These are phyloP conservation scores for Barbarea vulgaris DNA, from an alignment of 345 rosid species.

Conservation along the genomic window DNA sequence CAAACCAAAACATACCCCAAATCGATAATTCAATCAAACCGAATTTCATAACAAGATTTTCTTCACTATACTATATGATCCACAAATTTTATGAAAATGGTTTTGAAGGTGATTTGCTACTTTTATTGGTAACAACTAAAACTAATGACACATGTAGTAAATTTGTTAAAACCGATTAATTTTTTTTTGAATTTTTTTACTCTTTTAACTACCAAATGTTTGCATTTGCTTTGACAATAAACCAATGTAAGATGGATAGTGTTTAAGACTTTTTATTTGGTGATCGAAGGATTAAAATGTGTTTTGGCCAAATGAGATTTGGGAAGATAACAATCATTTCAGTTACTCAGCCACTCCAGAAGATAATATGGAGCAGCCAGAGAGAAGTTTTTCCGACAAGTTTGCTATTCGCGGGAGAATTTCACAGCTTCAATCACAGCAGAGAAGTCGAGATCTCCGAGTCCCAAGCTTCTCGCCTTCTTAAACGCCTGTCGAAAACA, in stretches of 20 bases:
- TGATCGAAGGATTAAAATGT: slow-evolving; percentile 20
- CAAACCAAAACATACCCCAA: background rate
- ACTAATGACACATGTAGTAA: too few species aligned
- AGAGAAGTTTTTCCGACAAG: background rate
- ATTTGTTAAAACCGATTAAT: too few species aligned
- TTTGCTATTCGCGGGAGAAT: slow-evolving; percentile 41
- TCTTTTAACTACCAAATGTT: background rate
- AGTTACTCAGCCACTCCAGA: slow-evolving; percentile 4
- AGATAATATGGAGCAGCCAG: background rate
- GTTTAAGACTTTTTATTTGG: slow-evolving; percentile 1
- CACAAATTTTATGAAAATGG: too few species aligned
- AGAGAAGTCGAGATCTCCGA: slow-evolving; percentile 88
- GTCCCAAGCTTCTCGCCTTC: slow-evolving; percentile 87
- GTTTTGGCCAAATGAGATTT: slow-evolving; percentile 31
- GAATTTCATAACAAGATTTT: background rate
- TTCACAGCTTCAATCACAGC: slow-evolving; percentile 79
- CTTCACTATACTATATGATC: too few species aligned
- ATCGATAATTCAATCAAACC: background rate
- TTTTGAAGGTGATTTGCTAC: too few species aligned
- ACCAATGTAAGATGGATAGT: background rate
- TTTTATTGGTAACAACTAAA: too few species aligned
- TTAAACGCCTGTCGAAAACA: slow-evolving; percentile 65
- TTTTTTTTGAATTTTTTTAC: too few species aligned
- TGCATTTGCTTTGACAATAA: background rate
- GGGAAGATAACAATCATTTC: slow-evolving; percentile 28